Base-by-base conservation (phyloP, 2,329 filamentous ascomycete genomes). In the Tolypocladium ovalisporum region DNA sequence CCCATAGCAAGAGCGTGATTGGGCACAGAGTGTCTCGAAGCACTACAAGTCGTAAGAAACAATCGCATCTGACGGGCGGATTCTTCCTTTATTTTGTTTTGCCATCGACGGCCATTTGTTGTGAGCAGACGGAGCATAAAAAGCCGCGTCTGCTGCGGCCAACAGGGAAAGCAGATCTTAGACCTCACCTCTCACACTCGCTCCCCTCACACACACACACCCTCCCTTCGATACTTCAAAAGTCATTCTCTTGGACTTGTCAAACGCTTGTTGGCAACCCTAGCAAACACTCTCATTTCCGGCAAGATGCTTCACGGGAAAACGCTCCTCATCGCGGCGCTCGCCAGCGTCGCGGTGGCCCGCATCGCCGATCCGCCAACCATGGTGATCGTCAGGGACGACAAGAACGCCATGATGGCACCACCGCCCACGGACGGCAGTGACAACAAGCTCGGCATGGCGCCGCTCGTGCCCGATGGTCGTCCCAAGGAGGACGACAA, bases 301-400 rank as follows among this genome's bases (percentile, higher is more conserved):
- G 49, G 44, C 57, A 58, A 58, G 4, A 59, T 56, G 58, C 36
- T 59, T 40, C 54, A 22, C 62, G 56, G 58, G 61, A 67, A 64
- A 52, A 69, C 68, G 62, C 62, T 65, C 60, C 54, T 65, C 62
- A 59, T 64, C 22, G 53, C 56, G 62, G 60, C 66, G 56, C 49
- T 67, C 55, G 54, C 67, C 42, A 51, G 54, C 40, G 19, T 58
- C 24, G 57, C 62, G 42, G 62, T 67, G 39, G 64, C 60, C 57
- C 54, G 47, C 42, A 32, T 56, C 15, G 36, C 36, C 22, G 52
- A 53, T 34, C 34, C 5, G n/a, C 34, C 52, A 4, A 24, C 10
- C 15, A n/a, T 36, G 51, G 15, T 36, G 19, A 27, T 3, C 3
- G 12, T 2, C 44, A 17, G 44, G 6, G 44, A 47, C 24, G 24